Evolutionary conservation across 768 basidiomycete species (phyloP), one percentile per base, ranked within the genome.

Genomic region (Xerocomellus amylosporus): DNA sequence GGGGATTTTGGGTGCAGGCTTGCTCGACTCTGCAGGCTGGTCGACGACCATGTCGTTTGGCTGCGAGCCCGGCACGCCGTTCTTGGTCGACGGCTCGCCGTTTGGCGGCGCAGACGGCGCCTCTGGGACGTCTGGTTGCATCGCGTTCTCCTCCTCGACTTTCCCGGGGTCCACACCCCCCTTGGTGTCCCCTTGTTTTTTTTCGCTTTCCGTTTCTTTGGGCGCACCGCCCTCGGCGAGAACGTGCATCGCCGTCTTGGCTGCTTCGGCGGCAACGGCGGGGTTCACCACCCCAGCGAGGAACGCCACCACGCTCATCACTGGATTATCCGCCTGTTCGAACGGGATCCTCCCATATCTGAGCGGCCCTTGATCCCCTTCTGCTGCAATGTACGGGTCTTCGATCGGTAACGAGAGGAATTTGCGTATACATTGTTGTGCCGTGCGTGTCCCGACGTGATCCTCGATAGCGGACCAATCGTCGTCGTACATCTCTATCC

Each of bases 221-320:
- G 76, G 76, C 39, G 80, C 75, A 10, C 79, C 75, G 4, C 79
- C 83, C 58, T 85, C 84, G 9, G 85, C 87, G 19, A 96, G 77
- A 53, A 89, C 88, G 42, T 89, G 89, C 56, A 96, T 72, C 0
- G 93, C 94, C 0, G 86, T 86, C 69, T 93, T 93, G 7, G 97
- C 97, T 1, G 95, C 96, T 55, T 93, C 93, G 0, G 93, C 90
- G 4, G 95, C 96, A 5, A 97, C 88, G 0, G 87, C 86, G 0
- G 93, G 93, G 10, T 85, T 85, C 8, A 98, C 88, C 10, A 95
- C 93, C 7, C 92, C 90, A 8, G 97, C 93, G 22, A 99, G 78
- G 76, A 98, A 98, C 2, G 97, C 93, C 19, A 98, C 95, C 22
- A 98, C 97, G 69, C 90, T 93, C 93, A 99, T 93, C 17, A 99